Evolutionary conservation across 148 eudicot species (phyloP).

Genomic region (Spergularia bocconei): DNA sequence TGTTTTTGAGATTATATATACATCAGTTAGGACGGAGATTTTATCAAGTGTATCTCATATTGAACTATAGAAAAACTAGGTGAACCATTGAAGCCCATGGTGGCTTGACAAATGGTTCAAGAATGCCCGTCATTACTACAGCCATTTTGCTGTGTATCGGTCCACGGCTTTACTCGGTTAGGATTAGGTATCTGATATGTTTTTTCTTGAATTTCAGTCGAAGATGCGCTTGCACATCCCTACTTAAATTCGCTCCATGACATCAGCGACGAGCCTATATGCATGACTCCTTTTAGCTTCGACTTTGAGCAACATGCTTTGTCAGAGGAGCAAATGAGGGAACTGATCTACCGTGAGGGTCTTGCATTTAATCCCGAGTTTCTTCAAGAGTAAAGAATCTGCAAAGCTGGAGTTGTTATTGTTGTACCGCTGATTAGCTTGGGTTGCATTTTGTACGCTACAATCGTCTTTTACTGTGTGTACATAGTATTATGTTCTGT

Average conservation of each 20-base stretch:
- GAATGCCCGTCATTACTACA: too few species aligned
- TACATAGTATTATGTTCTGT: constrained; percentile 30
- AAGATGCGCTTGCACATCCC: constrained; percentile 90
- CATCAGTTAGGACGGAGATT: too few species aligned
- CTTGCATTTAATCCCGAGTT: constrained; percentile 91
- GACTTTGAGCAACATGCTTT: constrained; percentile 91
- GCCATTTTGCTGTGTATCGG: too few species aligned
- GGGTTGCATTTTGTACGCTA: neutral
- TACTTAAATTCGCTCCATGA: constrained; percentile 79
- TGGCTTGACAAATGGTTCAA: too few species aligned
- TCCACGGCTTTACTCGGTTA: too few species aligned
- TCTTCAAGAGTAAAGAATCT: constrained; percentile 38
- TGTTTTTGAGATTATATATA: too few species aligned
- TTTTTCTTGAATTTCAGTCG: constrained; percentile 51
- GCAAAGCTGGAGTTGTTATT: neutral
- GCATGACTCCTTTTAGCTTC: constrained; percentile 73
- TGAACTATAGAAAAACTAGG: too few species aligned
- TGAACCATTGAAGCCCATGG: too few species aligned
- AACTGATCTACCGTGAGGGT: constrained; percentile 81
- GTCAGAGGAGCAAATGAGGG: constrained; percentile 91
- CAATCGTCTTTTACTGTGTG: constrained; percentile 11
- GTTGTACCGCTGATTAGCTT: constrained; percentile 7
- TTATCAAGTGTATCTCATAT: too few species aligned
- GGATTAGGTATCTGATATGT: neutral
- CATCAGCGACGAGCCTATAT: constrained; percentile 77